A percentile compares a stretch with the other conserved stretches of the same genome.
Evolutionary conservation across 192 early-diverging fungal species (phyloP).

Genomic region (Phycomyces nitens): DNA sequence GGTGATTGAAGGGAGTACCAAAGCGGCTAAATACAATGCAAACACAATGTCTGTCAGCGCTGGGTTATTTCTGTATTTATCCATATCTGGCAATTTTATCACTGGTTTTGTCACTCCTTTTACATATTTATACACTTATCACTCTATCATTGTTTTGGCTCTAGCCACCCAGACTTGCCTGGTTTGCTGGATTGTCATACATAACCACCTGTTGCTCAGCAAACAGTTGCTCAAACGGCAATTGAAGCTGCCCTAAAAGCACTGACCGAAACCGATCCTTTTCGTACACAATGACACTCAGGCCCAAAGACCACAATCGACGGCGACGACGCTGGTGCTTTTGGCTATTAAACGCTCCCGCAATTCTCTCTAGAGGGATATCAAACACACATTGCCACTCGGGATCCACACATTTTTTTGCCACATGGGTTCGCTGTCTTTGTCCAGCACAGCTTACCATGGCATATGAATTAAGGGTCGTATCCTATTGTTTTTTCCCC

Average conservation of each 20-base stretch:
- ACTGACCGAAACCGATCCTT: slow-evolving; percentile 64
- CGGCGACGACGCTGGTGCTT: slow-evolving; percentile 14
- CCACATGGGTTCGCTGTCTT: slow-evolving; percentile 56
- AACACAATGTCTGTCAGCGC: no score
- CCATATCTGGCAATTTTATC: no score
- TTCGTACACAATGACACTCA: slow-evolving; percentile 59
- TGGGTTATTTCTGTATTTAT: no score
- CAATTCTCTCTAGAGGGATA: slow-evolving; percentile 37
- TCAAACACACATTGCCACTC: slow-evolving; percentile 64
- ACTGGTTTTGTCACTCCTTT: background rate
- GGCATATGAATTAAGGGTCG: slow-evolving; percentile 37
- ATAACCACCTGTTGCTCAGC: slow-evolving; percentile 38
- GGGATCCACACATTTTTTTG: slow-evolving; percentile 57
- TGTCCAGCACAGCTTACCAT: slow-evolving; percentile 54
- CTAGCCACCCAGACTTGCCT: slow-evolving; percentile 18
- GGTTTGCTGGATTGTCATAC: slow-evolving; percentile 53
- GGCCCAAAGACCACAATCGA: slow-evolving; percentile 32
- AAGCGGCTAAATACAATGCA: slow-evolving; percentile 5
- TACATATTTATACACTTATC: slow-evolving; percentile 16
- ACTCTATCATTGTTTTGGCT: slow-evolving; percentile 3
- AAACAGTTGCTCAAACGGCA: slow-evolving; percentile 57
- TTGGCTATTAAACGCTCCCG: background rate
- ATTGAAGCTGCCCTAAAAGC: slow-evolving; percentile 60
- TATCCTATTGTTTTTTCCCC: slow-evolving; percentile 8
- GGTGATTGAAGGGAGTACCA: slow-evolving; percentile 15